Evolutionary conservation across 257 asterid genomes (phyloP), one percentile per base, ranked within the genome.

Genomic region (Oldenlandia corymbosa): DNA sequence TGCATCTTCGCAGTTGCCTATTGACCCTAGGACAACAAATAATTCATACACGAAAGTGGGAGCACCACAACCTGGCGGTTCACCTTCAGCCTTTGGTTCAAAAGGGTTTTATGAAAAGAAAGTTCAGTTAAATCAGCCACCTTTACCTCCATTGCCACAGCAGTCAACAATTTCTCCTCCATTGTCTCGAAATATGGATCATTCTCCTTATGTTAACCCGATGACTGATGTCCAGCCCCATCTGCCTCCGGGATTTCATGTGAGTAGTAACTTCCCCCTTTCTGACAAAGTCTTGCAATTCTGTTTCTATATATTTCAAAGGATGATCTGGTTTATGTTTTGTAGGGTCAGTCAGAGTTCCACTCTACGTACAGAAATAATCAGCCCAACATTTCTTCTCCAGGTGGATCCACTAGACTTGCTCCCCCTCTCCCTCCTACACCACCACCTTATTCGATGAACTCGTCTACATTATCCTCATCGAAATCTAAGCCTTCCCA

Each of bases 381-480:
- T 64, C 75, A 88, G 73, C 47, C 82, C 31, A 67, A 91, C 43
- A 83, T 69, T 51, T 73, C 95, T 64, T 87, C 96, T 49, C 81
- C 90, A 45, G 74, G 79, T 60, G 80, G 78, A 48, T 75, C 94
- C 51, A 56, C 81, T 37, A 79, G 96, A 73, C 91, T 83, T 37
- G 83, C 73, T 68, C 96, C 97, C 34, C 96, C 95, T 16, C 95
- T 85, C 66, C 95, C 93, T 62, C 90, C 87, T 12, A 90, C 95
- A 5, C 95, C 97, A 14, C 86, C 91, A 58, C 94, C 95, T 63
- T 89, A 83, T 78, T 73, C 85, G 24, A 67, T 80, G 65, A 81
- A 69, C 60, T 65, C 85, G 58, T 57, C 79, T 60, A 54, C 70
- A 41, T 36, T 78, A 59, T 66, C 84, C 27, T 78, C 83, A 26